Conservation (phyloP, 106 monocot species). For the Dendrobium nobile region DNA sequence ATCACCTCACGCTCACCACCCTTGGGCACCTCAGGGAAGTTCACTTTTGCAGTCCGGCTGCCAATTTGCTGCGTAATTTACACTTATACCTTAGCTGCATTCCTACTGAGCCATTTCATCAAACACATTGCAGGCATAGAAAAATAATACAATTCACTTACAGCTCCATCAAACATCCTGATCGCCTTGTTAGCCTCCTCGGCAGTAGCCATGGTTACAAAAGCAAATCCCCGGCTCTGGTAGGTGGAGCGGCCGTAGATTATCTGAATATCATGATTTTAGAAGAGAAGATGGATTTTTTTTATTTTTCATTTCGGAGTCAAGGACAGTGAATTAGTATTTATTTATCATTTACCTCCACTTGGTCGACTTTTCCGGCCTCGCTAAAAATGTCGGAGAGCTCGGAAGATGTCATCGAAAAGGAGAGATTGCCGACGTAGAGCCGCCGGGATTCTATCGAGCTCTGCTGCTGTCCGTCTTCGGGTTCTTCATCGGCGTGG, state of each 20-base stretch:
- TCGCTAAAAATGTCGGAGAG: conserved; percentile 62
- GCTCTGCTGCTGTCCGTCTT: not conserved
- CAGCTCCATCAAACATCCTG: conserved; percentile 72
- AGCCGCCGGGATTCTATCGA: conserved; percentile 38
- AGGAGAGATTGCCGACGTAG: conserved; percentile 91
- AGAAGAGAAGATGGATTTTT: not conserved
- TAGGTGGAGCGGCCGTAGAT: conserved; percentile 80
- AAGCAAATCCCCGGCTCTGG: conserved; percentile 92
- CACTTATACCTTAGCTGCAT: not conserved
- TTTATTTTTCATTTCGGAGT: not conserved
- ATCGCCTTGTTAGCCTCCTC: conserved; percentile 61
- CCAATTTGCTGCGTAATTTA: conserved; percentile 43
- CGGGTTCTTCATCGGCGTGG: not conserved
- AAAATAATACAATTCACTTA: conserved; percentile 17
- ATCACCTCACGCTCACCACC: conserved; percentile 80
- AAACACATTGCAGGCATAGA: not conserved
- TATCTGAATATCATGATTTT: conserved; percentile 19
- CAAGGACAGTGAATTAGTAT: not conserved
- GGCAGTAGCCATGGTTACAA: conserved; percentile 64
- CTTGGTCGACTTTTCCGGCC: conserved; percentile 53
- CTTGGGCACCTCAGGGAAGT: conserved; percentile 91
- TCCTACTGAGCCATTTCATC: not conserved
- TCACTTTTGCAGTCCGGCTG: conserved; percentile 77
- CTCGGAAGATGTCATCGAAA: conserved; percentile 52
- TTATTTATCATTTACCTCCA: conserved; percentile 45